Base-by-base conservation (phyloP, 2,329 filamentous ascomycete species). In the Sporothrix euskadiensis region DNA sequence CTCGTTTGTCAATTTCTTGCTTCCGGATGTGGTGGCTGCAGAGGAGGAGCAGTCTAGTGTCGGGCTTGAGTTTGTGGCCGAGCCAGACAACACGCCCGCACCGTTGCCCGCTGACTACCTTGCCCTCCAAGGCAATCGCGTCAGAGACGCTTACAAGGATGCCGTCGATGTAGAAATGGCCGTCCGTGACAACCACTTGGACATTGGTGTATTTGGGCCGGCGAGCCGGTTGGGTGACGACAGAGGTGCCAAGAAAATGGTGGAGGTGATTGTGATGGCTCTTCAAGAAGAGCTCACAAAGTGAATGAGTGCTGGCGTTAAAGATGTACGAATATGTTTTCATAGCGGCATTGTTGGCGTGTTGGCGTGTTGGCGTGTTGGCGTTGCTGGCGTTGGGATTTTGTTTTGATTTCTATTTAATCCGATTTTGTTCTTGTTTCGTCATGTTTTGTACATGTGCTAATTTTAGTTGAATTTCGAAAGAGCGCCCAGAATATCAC, bases 1-100 rank as follows among this genome's bases (percentile, higher is more conserved):
- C 77, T 89, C 87, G 0, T 95, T 93, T 82, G 89, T 97, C 77
- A 98, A 98, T 80, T 96, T 97, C 76, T 81, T 97, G 85, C 70
- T 80, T 89, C 5, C 87, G 3, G 71, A 72, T 0, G 44, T 26
- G 16, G 19, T 22, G 16, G 26, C 32, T 8, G 6, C 41, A 3
- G 44, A 19, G 19, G 8, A n/a, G 1, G 5, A 19, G 35, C 3
- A 10, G 16, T 10, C 57, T 1, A 7, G 19, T 30, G 12, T 54
- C 7, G 54, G 44, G 19, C 74, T 75, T 10, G 71, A 44, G 16
- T 26, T n/a, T 5, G 71, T 69, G 26, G 41, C 52, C 10, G 57
- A 32, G 4, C 22, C 71, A 4, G 32, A 57, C 44, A 56, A 56
- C 0, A 26, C 2, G 3, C 5, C 19, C 1, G 30, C 10, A 2